These are phyloP conservation scores for Mediolabrus comicus DNA, from an alignment of 108 stramenopile genomes.

Conservation along the genomic window DNA sequence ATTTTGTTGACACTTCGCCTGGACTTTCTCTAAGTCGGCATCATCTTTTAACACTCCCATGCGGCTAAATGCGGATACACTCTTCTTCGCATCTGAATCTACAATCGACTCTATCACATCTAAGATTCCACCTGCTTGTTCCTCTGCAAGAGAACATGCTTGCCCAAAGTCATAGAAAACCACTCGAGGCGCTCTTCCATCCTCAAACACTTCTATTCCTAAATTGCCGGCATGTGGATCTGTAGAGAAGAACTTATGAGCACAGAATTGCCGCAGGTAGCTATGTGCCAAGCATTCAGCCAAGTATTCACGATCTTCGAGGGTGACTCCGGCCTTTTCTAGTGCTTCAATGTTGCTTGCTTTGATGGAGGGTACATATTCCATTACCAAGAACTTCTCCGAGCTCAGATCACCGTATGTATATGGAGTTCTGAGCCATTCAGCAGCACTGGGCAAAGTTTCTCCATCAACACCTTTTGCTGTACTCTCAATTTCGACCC, in stretches of 20 bases:
- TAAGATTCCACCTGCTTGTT: constrained; percentile 78
- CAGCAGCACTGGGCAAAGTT: constrained; percentile 68
- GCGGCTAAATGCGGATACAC: constrained; percentile 64
- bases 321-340: constrained; percentile 62
- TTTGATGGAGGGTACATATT: constrained; percentile 84
- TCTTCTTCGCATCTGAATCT: constrained; percentile 74
- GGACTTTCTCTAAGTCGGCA: constrained; percentile 69
- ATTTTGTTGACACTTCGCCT: constrained; percentile 74
- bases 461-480: constrained; percentile 67
- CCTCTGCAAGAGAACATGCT: constrained; percentile 58
- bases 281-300: constrained; percentile 76
- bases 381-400: constrained; percentile 78
- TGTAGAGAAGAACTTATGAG: constrained; percentile 81
- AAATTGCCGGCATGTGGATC: constrained; percentile 88
- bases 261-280: constrained; percentile 83
- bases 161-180: constrained; percentile 91
- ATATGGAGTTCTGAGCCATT: constrained; percentile 74
- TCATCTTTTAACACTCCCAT: constrained; percentile 82
- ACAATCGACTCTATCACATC: constrained; percentile 84
- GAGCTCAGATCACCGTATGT: constrained; percentile 64
- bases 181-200: constrained; percentile 51
- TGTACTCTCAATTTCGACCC: constrained; percentile 42
- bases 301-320: constrained; percentile 63
- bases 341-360: constrained; percentile 62
- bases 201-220: constrained; percentile 64